Percentiles rank a stretch among this genome's conserved stretches.
Conservation (phyloP, 345 rosid species). For the Eucalyptus marginata region DNA sequence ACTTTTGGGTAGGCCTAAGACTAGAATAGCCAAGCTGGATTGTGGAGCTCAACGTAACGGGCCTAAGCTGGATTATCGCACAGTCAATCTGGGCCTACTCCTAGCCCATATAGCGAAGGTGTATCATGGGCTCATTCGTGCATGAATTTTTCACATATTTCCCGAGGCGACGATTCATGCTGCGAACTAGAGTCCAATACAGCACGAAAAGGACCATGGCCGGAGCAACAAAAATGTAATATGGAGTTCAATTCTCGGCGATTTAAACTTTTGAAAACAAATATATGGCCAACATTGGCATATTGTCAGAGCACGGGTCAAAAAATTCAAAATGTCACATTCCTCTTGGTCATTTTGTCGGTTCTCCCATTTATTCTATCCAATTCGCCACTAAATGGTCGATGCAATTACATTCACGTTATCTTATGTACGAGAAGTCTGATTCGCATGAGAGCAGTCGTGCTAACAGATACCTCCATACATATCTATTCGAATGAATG, state of each 20-base stretch:
- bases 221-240: neutral
- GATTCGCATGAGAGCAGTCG: accelerated
- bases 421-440: neutral
- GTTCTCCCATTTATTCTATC: neutral
- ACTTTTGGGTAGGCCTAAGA: neutral
- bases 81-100: neutral
- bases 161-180: neutral
- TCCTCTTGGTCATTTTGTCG: neutral
- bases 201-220: neutral
- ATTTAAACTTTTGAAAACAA: neutral
- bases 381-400: neutral
- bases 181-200: neutral
- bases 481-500: neutral
- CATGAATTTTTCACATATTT: neutral
- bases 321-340: neutral
- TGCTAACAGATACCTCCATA: neutral
- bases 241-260: neutral
- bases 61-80: neutral
- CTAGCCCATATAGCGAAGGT: neutral
- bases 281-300: neutral
- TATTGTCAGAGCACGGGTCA: neutral
- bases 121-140: neutral
- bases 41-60: neutral
- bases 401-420: neutral
- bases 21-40: neutral